Base-by-base conservation (phyloP, 2,329 filamentous ascomycete genomes). In the Gliomastix tumulicola region DNA sequence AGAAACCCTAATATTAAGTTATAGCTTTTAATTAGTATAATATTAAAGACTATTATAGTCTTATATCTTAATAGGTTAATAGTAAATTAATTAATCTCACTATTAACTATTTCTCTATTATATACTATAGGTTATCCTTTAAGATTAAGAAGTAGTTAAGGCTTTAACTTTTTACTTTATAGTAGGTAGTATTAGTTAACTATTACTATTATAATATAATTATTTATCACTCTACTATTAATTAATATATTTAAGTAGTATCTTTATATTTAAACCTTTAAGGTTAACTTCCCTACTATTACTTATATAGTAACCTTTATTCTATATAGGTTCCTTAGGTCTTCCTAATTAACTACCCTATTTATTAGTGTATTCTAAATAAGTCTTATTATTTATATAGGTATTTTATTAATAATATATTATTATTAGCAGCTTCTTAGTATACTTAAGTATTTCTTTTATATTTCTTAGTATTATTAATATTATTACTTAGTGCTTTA, bases 11-110 rank as follows among this genome's bases (percentile, higher is more conserved):
- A n/a, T n/a, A n/a, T n/a, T n/a, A n/a, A n/a, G 37, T 34, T 36
- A 27, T 35, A 35, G n/a, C 21, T 22, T 25, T 36, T 18, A 25
- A 28, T 38, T 23, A 27, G 27, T 21, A 41, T 37, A 23, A 30
- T 30, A 30, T 30, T 36, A 38, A 40, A 38, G 32, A 8, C 22
- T 32, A 32, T 10, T 12, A 22, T 13, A 33, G n/a, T 33, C 17
- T 10, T 33, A 19, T 21, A 9, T 25, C n/a, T 25, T 25, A 9
- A 9, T 25, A 9, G 9, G n/a, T 25, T 25, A 9, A 9, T 25
- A 9, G n/a, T 25, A 9, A 25, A 9, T 25, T 25, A 25, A 25
- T 9, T n/a, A n/a, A n/a, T n/a, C n/a, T n/a, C n/a, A n/a, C n/a
- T n/a, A n/a, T n/a, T n/a, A n/a, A n/a, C n/a, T n/a, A n/a, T n/a